A percentile compares a stretch with the other conserved stretches of the same genome.
phyloP scores from a whole-genome alignment of 768 basidiomycete species.

The Filobasidium floriforme region DNA sequence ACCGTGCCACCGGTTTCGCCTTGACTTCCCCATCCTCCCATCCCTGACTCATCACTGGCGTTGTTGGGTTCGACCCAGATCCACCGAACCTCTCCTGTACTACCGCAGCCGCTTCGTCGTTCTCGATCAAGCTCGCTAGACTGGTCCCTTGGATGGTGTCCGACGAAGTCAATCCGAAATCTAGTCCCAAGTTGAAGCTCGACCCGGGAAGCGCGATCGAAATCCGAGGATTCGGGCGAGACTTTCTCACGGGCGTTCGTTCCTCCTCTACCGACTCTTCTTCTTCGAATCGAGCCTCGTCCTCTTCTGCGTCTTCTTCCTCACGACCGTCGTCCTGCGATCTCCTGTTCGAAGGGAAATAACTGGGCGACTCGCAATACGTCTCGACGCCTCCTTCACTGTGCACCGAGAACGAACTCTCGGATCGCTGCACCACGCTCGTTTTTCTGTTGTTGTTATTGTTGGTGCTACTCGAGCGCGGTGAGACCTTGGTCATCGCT shows the following conservation, averaged over 20 bases:
- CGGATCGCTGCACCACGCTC: constrained; percentile 1
- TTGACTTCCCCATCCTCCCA: neutral
- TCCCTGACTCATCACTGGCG: neutral
- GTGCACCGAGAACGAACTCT: constrained; percentile 1
- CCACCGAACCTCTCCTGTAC: neutral
- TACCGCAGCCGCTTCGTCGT: neutral
- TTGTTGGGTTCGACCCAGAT: neutral
- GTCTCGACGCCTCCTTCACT: neutral
- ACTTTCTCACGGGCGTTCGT: neutral
- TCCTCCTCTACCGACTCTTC: neutral
- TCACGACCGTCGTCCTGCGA: neutral
- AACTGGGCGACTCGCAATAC: neutral
- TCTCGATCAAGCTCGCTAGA: neutral
- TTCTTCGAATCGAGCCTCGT: neutral
- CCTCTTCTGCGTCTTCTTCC: neutral
- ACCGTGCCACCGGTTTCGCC: neutral
- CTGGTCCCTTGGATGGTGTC: neutral
- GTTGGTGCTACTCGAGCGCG: neutral
- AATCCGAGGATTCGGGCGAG: neutral
- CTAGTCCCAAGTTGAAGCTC: constrained; percentile 3
- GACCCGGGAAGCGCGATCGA: neutral
- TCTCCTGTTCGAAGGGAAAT: neutral
- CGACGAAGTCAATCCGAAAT: neutral
- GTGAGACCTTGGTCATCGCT: too few species aligned
- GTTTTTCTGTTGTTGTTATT: neutral